phyloP scores from a whole-genome alignment of 352 stramenopile genomes.

The Aphanomyces stellatus region DNA sequence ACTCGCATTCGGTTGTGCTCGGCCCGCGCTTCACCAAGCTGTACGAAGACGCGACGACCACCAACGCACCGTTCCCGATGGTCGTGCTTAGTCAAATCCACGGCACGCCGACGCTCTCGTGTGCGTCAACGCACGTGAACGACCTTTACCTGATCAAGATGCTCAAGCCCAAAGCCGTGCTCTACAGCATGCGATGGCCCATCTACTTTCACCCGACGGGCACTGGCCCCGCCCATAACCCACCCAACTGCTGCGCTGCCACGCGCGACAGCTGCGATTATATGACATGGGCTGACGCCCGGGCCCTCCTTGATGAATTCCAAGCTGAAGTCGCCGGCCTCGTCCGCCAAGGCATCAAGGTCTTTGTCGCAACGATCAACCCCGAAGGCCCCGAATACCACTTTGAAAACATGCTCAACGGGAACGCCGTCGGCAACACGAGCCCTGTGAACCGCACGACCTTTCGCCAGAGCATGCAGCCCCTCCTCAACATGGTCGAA shows the following conservation, averaged over 20 bases:
- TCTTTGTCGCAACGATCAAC: constrained; percentile 6
- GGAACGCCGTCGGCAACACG: neutral
- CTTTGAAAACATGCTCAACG: neutral
- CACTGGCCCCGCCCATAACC: neutral
- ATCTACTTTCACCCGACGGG: neutral
- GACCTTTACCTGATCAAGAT: too few relatives aligned
- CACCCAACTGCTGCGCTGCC: neutral
- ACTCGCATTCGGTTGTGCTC: neutral
- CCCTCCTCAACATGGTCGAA: constrained; percentile 1
- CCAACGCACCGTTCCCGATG: neutral
- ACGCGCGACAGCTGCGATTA: neutral
- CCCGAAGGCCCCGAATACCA: neutral
- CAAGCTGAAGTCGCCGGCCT: neutral
- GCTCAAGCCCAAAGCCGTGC: constrained; percentile 14
- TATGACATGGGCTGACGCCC: neutral
- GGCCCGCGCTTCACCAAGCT: neutral
- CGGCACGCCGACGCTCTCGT: neutral
- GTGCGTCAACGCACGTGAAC: too few relatives aligned
- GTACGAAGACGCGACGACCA: neutral
- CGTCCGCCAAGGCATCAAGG: neutral
- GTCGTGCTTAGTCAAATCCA: neutral
- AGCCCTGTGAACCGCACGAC: neutral
- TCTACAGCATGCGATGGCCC: neutral
- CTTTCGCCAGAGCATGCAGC: neutral
- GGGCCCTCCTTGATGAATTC: neutral